phyloP scores from a whole-genome alignment of 805 yeast species.

The Kluyveromyces aestuarii region DNA sequence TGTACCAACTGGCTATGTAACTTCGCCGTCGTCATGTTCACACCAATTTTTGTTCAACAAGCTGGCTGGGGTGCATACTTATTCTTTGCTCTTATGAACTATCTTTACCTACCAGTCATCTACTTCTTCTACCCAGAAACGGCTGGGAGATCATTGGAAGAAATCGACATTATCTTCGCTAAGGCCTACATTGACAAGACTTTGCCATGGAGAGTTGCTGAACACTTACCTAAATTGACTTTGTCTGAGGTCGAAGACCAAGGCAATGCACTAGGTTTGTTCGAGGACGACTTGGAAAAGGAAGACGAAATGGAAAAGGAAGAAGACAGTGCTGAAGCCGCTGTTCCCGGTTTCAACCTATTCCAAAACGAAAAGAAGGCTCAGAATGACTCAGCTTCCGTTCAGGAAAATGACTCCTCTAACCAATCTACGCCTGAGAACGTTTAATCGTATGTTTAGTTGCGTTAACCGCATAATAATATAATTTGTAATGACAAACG shows the following conservation, averaged over 20 bases:
- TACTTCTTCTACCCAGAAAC: slow-evolving; percentile 71
- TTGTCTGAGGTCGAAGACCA: slow-evolving; percentile 50
- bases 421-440: background rate
- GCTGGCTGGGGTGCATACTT: slow-evolving; percentile 58
- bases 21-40: slow-evolving; percentile 59
- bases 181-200: slow-evolving; percentile 41
- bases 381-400: background rate
- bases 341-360: slow-evolving; percentile 6
- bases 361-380: slow-evolving; percentile 5
- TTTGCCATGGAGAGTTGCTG: slow-evolving; percentile 56
- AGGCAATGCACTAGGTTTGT: slow-evolving; percentile 49
- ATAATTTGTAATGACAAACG: background rate
- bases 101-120: slow-evolving; percentile 50
- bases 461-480: background rate
- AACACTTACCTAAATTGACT: slow-evolving; percentile 50
- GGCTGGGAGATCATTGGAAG: slow-evolving; percentile 66
- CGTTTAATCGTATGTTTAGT: background rate
- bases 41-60: slow-evolving; percentile 45
- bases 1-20: slow-evolving; percentile 59
- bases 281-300: slow-evolving; percentile 33
- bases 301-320: slow-evolving; percentile 17
- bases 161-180: slow-evolving; percentile 54
- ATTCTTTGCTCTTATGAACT: slow-evolving; percentile 59
- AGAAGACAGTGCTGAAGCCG: slow-evolving; percentile 10
- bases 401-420: background rate